Conservation (phyloP, 352 stramenopile genomes). For the Phytophthora cryptogea region DNA sequence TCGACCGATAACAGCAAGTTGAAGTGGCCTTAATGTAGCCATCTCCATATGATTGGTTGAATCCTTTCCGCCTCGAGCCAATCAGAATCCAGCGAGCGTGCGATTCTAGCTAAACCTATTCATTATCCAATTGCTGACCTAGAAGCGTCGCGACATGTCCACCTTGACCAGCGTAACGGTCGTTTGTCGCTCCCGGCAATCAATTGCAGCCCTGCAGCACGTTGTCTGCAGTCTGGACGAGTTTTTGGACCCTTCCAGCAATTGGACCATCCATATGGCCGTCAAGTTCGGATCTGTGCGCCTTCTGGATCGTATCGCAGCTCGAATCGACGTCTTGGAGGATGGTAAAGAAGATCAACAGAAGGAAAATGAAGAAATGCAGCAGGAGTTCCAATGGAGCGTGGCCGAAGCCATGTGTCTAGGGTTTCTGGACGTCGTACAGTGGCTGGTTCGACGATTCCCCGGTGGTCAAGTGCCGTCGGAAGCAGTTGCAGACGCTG, state of each 20-base stretch:
- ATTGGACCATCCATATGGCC: slow-evolving; percentile 20
- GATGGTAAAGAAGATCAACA: background rate
- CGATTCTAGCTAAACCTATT: background rate
- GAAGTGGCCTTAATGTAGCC: too few relatives aligned
- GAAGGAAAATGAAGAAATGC: background rate
- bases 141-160: background rate
- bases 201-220: slow-evolving; percentile 20
- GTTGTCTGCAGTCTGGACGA: slow-evolving; percentile 14
- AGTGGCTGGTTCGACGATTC: slow-evolving; percentile 24
- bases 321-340: background rate
- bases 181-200: slow-evolving; percentile 17
- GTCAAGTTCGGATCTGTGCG: slow-evolving; percentile 25
- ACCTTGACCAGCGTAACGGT: slow-evolving; percentile 20
- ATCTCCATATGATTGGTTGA: background rate
- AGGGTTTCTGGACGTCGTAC: slow-evolving; percentile 21
- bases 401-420: slow-evolving; percentile 8
- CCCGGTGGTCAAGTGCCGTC: slow-evolving; percentile 23
- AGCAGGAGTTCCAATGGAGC: slow-evolving; percentile 9
- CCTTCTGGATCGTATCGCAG: slow-evolving; percentile 25
- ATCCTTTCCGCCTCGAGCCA: background rate
- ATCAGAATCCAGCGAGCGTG: background rate
- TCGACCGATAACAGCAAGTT: too few relatives aligned
- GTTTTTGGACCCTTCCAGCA: slow-evolving; percentile 14
- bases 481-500: slow-evolving; percentile 15
- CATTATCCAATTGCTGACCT: background rate